Percentiles rank a stretch among this genome's conserved stretches.
Evolutionary conservation across 345 rosid genomes (phyloP).

Genomic region (Pseudoturritis turrita): DNA sequence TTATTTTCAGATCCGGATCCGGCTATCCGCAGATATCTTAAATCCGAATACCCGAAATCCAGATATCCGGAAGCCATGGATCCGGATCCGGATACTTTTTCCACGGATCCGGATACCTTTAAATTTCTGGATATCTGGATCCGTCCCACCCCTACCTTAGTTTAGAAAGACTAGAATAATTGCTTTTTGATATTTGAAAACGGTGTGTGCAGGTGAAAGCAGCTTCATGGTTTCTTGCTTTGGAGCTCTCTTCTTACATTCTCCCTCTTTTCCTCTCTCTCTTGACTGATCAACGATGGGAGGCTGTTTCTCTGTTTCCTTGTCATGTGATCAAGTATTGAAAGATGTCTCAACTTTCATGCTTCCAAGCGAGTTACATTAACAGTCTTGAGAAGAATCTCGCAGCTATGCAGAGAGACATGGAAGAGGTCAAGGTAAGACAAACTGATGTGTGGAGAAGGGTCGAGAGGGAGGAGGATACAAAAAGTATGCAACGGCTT

Average conservation of each 20-base stretch:
- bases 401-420: not conserved
- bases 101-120: too few relatives aligned
- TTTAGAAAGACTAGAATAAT: too few relatives aligned
- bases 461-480: conserved; percentile 10
- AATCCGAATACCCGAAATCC: too few relatives aligned
- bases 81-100: too few relatives aligned
- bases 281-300: not conserved
- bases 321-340: not conserved
- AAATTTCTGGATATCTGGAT: too few relatives aligned
- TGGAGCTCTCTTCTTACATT: too few relatives aligned
- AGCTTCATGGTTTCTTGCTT: too few relatives aligned
- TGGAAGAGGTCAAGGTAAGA: conserved; percentile 2
- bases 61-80: too few relatives aligned
- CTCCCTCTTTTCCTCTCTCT: not conserved
- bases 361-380: not conserved
- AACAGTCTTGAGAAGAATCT: conserved; percentile 2
- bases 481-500: not conserved
- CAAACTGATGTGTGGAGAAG: not conserved
- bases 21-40: too few relatives aligned
- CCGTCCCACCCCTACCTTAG: too few relatives aligned
- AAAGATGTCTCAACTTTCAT: not conserved
- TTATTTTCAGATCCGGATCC: too few relatives aligned
- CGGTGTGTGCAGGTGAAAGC: not conserved
- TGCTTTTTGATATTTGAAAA: not conserved
- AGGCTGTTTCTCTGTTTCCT: not conserved